Conservation (phyloP, 2,329 filamentous ascomycete species). For the Zalaria sp. region DNA sequence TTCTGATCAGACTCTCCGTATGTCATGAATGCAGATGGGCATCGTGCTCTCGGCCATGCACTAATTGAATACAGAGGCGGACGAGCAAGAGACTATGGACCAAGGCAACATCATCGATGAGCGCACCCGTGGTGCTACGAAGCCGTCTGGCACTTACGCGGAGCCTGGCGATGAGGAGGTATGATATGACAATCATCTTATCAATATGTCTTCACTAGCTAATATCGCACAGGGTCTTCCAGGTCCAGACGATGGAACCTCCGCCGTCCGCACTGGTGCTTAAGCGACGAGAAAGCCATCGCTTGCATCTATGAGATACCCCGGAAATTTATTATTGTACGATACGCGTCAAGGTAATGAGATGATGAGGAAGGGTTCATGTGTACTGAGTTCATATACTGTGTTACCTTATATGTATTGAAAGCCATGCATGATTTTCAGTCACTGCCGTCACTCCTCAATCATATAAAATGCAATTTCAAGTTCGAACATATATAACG, state of each 20-base stretch:
- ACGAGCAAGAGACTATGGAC: slow-evolving; percentile 36
- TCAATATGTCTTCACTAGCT: not conserved
- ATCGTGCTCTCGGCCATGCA: not conserved
- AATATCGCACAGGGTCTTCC: slow-evolving; percentile 5
- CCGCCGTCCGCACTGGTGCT: slow-evolving; percentile 1
- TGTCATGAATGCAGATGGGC: slow-evolving; percentile 4
- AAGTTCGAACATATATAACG: no score
- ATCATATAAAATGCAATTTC: no score
- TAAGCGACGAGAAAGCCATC: not conserved
- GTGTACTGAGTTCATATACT: no score
- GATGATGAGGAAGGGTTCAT: no score
- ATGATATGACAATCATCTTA: not conserved
- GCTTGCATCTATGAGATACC: no score
- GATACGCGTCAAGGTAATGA: no score
- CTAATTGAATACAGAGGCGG: slow-evolving; percentile 19
- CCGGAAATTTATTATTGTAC: no score
- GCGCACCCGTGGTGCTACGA: slow-evolving; percentile 33
- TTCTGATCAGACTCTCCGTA: slow-evolving; percentile 33
- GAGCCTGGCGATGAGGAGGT: slow-evolving; percentile 40
- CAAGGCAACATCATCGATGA: slow-evolving; percentile 30
- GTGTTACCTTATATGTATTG: no score
- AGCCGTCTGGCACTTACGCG: slow-evolving; percentile 28
- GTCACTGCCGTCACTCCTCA: no score
- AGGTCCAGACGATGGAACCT: slow-evolving; percentile 6
- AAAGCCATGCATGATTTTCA: no score